Base-by-base conservation (phyloP, 257 asterid species). In the Solanum pennellii region DNA sequence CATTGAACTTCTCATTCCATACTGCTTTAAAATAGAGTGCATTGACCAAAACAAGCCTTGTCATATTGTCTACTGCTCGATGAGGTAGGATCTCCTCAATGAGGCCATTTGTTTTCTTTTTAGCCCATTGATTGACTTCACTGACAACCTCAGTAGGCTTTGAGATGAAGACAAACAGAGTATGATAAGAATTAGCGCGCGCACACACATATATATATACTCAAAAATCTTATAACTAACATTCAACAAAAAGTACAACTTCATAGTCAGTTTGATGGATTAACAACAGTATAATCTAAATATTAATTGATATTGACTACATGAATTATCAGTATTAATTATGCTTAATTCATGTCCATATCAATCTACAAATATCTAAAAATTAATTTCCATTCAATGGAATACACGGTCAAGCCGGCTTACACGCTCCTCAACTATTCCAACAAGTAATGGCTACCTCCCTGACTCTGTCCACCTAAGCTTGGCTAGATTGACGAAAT, bases 21-120 rank as follows among this genome's bases (percentile, higher is more conserved):
- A 37, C 87, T 82, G 90, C 92, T 88, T 91, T 88, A 13, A 88
- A 89, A 75, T 88, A 89, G 14, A 91, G 20, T 15, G 91, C 93
- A 86, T 89, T 88, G 25, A 87, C 91, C 23, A 91, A 75, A n/a
- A 91, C 23, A 18, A 91, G 87, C 68, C 88, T 85, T 20, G 92
- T 86, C 66, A 29, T 20, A 52, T 33, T 15, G 83, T 85, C 69
- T 0, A 88, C 75, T 1, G 91, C 56, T 11, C 66, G 89, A 65
- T 75, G 31, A 56, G 91, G 90, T 59, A 89, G 91, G 62, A 90
- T 88, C 27, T 89, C 90, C 82, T 89, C 74, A 23, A 91, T 88
- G 1, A 88, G 88, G 4, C 88, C 87, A 84, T 47, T 86, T 79
- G 93, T 91, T 41, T 65, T 77, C 37, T 79, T 84, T 79, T 88